These are phyloP conservation scores for Gracilaria vermiculophylla DNA, from an alignment of 23 red algal genomes.

Conservation along the genomic window DNA sequence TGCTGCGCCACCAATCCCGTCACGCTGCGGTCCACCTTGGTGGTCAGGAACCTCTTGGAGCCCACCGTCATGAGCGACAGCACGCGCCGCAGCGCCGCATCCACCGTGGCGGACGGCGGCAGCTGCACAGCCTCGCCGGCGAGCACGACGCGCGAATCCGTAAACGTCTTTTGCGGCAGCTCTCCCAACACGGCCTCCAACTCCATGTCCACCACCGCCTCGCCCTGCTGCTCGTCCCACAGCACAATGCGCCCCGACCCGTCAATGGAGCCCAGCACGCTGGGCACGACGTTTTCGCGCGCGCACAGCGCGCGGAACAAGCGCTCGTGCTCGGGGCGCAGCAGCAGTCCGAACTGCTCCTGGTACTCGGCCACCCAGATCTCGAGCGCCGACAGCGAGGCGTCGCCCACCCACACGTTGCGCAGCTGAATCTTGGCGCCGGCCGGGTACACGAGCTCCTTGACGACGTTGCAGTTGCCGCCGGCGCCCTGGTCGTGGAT, in stretches of 20 bases:
- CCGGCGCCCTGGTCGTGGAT: slow-evolving; percentile 99
- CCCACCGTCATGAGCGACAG: slow-evolving; percentile 83
- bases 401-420: slow-evolving; percentile 84
- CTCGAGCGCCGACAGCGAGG: slow-evolving; percentile 91
- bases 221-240: slow-evolving; percentile 67
- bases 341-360: slow-evolving; percentile 96
- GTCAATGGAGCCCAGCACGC: slow-evolving; percentile 86
- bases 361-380: slow-evolving; percentile 99
- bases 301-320: slow-evolving; percentile 79
- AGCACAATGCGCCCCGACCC: slow-evolving; percentile 88
- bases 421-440: slow-evolving; percentile 95
- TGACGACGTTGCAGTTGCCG: slow-evolving; percentile 99
- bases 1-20: slow-evolving; percentile 96
- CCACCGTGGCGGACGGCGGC: not conserved
- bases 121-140: slow-evolving; percentile 14
- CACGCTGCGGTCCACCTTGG: slow-evolving; percentile 98
- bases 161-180: slow-evolving; percentile 91
- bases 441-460: slow-evolving; percentile 95
- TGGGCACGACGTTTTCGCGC: slow-evolving; percentile 80
- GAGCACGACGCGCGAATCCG: slow-evolving; percentile 41
- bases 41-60: slow-evolving; percentile 95
- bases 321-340: slow-evolving; percentile 70
- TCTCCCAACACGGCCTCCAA: slow-evolving; percentile 91
- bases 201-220: slow-evolving; percentile 91
- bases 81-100: slow-evolving; percentile 54